These are phyloP conservation scores for Elaphomyces granulatus DNA, from an alignment of 495 filamentous ascomycete genomes.

Conservation along the genomic window DNA sequence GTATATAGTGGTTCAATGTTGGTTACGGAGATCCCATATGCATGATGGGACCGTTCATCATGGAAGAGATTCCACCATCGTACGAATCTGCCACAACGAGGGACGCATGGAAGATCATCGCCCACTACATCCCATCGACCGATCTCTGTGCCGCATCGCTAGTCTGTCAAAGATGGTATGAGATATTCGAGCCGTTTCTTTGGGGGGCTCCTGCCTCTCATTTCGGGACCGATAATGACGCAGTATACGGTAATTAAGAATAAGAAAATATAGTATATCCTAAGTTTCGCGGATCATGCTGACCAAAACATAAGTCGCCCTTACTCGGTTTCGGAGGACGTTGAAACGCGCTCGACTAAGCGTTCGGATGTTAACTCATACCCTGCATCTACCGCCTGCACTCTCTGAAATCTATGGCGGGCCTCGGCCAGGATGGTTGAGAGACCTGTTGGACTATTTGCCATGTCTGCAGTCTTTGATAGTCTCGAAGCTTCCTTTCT, in stretches of 20 bases:
- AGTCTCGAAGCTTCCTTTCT: conserved; percentile 46
- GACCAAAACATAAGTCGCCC: conserved; percentile 31
- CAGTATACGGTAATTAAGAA: conserved; percentile 37
- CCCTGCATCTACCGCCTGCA: conserved; percentile 51
- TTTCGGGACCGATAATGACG: conserved; percentile 48
- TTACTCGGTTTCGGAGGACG: conserved; percentile 48
- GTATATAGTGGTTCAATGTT: too few species aligned
- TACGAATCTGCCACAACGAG: conserved; percentile 44
- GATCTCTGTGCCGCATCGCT: conserved; percentile 45
- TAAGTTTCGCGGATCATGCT: not conserved
- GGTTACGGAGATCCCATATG: not conserved
- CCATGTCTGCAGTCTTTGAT: conserved; percentile 48
- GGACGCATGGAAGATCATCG: conserved; percentile 48
- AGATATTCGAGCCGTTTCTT: conserved; percentile 43
- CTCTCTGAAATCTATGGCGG: conserved; percentile 51
- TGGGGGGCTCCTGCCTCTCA: conserved; percentile 55
- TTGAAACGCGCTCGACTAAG: conserved; percentile 38
- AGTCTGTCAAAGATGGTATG: conserved; percentile 45
- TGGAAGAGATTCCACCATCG: conserved; percentile 44
- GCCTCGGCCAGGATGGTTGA: conserved; percentile 45
- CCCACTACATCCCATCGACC: conserved; percentile 42
- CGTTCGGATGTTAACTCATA: conserved; percentile 45
- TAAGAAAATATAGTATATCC: not conserved
- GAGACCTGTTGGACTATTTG: conserved; percentile 44
- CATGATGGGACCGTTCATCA: conserved; percentile 5